Conservation (phyloP, 305 asterid genomes). For the Solanum aculeatissimum region DNA sequence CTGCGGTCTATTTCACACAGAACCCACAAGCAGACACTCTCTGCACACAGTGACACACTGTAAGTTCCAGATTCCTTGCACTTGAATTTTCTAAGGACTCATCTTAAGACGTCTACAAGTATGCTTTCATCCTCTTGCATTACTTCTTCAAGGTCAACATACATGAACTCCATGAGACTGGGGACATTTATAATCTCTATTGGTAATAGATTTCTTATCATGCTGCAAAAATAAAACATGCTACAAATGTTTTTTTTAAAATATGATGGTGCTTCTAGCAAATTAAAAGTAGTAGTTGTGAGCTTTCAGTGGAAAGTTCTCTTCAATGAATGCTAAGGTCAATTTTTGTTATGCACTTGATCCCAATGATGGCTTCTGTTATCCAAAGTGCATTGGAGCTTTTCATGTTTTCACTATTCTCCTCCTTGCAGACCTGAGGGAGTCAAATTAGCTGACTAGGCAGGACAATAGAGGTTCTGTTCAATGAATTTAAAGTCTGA, state of each 20-base stretch:
- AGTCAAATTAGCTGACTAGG: not conserved
- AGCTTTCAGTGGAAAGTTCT: not conserved
- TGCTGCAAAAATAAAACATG: not conserved
- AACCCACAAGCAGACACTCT: conserved; percentile 10
- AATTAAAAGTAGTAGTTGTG: not conserved
- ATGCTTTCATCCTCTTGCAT: not conserved
- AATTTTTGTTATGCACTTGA: not conserved
- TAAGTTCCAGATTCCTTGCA: conserved; percentile 27
- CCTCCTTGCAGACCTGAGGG: not conserved
- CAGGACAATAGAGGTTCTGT: not conserved
- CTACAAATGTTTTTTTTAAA: not conserved
- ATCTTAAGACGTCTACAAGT: not conserved
- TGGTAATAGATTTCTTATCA: not conserved
- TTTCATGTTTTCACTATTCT: not conserved
- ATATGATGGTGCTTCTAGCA: not conserved
- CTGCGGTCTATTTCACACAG: conserved; percentile 32
- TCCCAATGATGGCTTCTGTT: not conserved
- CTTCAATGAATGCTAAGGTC: not conserved
- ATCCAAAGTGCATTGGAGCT: not conserved
- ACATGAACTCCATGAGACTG: not conserved
- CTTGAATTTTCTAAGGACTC: not conserved
- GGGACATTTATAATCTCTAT: not conserved
- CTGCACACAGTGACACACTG: conserved; percentile 20
- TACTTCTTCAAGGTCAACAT: not conserved
- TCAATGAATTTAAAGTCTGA: not conserved